phyloP scores from a whole-genome alignment of 768 basidiomycete genomes.

The Exidia glandulosa region DNA sequence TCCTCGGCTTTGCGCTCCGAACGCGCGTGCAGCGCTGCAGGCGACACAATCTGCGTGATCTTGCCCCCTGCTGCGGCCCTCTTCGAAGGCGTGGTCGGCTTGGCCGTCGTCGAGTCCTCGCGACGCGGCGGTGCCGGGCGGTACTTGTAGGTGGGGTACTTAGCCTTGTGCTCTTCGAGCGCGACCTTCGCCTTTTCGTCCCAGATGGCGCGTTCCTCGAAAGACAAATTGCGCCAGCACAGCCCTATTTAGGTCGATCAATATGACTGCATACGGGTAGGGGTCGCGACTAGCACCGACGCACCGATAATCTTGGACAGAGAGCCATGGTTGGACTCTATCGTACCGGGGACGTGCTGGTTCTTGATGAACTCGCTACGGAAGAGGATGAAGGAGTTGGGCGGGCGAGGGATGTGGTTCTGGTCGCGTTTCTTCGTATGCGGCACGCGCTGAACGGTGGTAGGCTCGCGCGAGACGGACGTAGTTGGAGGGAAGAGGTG shows the following conservation, averaged over 20 bases:
- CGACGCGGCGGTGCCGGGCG: conserved; percentile 45
- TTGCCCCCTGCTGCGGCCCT: conserved; percentile 9
- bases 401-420: conserved; percentile 20
- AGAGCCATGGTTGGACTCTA: conserved; percentile 2
- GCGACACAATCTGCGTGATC: conserved; percentile 36
- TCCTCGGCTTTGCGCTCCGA: conserved; percentile 36
- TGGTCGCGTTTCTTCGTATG: conserved; percentile 57
- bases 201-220: conserved; percentile 60
- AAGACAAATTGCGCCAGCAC: conserved; percentile 63
- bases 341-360: conserved; percentile 36
- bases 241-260: conserved; percentile 33
- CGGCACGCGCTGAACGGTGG: conserved; percentile 30
- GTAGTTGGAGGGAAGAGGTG: conserved; percentile 47
- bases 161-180: conserved; percentile 58
- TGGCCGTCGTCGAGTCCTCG: neutral
- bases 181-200: conserved; percentile 63
- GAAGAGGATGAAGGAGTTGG: conserved; percentile 74
- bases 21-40: conserved; percentile 16
- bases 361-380: conserved; percentile 67
- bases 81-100: neutral
- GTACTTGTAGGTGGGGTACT: conserved; percentile 78
- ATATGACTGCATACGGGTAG: neutral
- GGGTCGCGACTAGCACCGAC: neutral
- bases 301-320: conserved; percentile 3
- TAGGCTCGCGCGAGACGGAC: conserved; percentile 21